Base-by-base conservation (phyloP, 768 basidiomycete species). In the Hygrocybe punicea region DNA sequence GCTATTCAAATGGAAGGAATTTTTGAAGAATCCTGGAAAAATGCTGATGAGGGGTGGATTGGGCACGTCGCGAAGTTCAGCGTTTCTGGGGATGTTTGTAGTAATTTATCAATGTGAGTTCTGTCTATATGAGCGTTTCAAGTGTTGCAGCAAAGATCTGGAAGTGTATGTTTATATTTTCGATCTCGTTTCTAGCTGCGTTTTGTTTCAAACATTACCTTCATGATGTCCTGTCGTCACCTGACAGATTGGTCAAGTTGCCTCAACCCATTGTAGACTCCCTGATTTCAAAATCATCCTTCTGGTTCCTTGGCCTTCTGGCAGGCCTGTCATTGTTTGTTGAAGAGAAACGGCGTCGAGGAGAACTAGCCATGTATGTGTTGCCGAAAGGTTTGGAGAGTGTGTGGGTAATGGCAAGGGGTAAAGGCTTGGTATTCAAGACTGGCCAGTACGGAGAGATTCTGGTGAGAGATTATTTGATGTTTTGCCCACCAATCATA, bases 321-420 rank as follows among this genome's bases (percentile, higher is more conserved):
- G 77, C 88, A 9, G 93, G 91, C 11, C 63, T 96, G 10, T 80
- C 91, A 7, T 73, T 98, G 48, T 84, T 97, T 56, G 81, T 95
- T 3, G 96, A 98, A 65, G 94, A 92, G 66, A 86, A 83, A 74
- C 81, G 87, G 64, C 79, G 96, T n/a, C 81, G 94, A 4, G 89
- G 84, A 1, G 96, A 98, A 73, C 75, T 98, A 60, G 93, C 94
- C 59, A 91, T 93, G 93, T 93, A 89, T 67, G 87, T 86, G 1
- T 72, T 98, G 23, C 96, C 96, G 4, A 91, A 93, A 69, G 91
- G 84, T 0, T 69, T 98, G 35, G 94, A 98, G 75, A 91, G 91
- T 53, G 83, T 83, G n/a, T 98, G 93, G 94, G 78, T 86, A 1
- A 84, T 85, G 66, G 82, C 86, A 8, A 72, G 89, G 23, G 88